A percentile compares a stretch with the other conserved stretches of the same genome.
These are phyloP conservation scores for Leccinellum luteum DNA, from an alignment of 768 basidiomycete species.

Conservation along the genomic window DNA sequence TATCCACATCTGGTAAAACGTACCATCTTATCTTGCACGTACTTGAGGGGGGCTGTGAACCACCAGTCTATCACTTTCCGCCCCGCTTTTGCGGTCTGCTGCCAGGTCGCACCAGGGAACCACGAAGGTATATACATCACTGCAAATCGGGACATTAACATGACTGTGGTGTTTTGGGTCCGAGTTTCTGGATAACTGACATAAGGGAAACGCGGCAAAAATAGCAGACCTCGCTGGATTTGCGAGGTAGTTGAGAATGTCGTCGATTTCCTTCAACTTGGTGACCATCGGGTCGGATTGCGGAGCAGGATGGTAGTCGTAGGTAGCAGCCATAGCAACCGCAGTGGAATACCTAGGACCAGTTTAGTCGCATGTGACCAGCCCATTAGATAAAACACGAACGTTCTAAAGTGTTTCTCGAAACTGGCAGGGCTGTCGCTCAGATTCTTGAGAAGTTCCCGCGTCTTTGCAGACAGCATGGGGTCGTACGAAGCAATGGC, in stretches of 20 bases:
- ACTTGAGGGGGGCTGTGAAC: not conserved
- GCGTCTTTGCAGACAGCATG: slow-evolving; percentile 2
- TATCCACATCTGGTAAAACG: not conserved
- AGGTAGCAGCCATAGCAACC: slow-evolving; percentile 10
- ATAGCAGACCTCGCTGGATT: not conserved
- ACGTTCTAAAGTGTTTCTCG: slow-evolving; percentile 10
- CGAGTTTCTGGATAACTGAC: not conserved
- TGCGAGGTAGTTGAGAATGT: not conserved
- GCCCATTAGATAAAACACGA: not conserved
- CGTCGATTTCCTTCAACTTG: slow-evolving; percentile 1
- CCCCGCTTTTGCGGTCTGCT: not conserved
- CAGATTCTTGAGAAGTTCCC: slow-evolving; percentile 3
- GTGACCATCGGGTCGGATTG: slow-evolving; percentile 10
- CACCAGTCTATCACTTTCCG: slow-evolving; percentile 5
- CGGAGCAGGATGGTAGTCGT: slow-evolving; percentile 6
- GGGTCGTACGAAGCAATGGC: not conserved
- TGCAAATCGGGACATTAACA: not conserved
- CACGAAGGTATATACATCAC: slow-evolving; percentile 8
- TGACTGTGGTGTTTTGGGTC: too few relatives aligned
- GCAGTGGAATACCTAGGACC: slow-evolving; percentile 5
- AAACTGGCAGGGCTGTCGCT: slow-evolving; percentile 1
- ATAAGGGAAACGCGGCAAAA: slow-evolving; percentile 6
- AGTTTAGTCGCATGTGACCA: not conserved
- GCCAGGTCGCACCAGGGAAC: slow-evolving; percentile 6
- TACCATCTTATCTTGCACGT: not conserved